Evolutionary conservation across 202 grass and related monocot species (phyloP), one percentile per base, ranked within the genome.

Genomic region (Schoenoplectus tabernaemontani): DNA sequence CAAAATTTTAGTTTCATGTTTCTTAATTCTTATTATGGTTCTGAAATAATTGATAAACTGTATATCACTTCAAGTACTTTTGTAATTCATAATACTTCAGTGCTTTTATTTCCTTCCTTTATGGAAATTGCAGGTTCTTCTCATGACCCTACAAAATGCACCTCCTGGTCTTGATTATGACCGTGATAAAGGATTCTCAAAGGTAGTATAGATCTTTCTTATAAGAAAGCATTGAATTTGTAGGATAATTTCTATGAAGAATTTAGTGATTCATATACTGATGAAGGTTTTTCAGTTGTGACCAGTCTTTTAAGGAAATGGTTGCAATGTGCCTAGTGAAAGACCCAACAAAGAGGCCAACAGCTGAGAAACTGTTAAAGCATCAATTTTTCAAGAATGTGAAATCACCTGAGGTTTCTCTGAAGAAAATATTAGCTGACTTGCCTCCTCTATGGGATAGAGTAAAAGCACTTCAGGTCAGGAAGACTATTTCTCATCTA

Each of bases 291-390:
- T 91, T 92, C 81, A 87, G 83, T 85, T 91, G 83, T 89, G 83
- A 63, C 57, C 96, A 99, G 96, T 92, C 92, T 83, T 99, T 99
- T 95, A 99, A 99, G 82, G 96, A 99, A 86, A 99, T 99, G 96
- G 90, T 99, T 74, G 96, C 96, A 38, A 99, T 99, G 96, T 99
- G 92, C 82, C 84, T 99, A 84, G 92, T 95, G 33, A 99, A 99
- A 95, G 96, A 99, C 84, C 96, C 91, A 94, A 86, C 92, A 85
- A 99, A 95, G 90, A 99, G 96, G 58, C 96, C 96, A 79, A 96
- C 92, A 66, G 88, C 88, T 63, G 96, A 99, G 67, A 99, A 95
- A 71, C 89, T 99, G 39, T 82, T 93, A 59, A 99, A 99, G 75
- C 96, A 99, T 84, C 93, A 91, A 77, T 96, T 99, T 87, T 99